Evolutionary conservation across 106 monocot species (phyloP), one percentile per base, ranked within the genome.

Genomic region (Apostasia ramifera): DNA sequence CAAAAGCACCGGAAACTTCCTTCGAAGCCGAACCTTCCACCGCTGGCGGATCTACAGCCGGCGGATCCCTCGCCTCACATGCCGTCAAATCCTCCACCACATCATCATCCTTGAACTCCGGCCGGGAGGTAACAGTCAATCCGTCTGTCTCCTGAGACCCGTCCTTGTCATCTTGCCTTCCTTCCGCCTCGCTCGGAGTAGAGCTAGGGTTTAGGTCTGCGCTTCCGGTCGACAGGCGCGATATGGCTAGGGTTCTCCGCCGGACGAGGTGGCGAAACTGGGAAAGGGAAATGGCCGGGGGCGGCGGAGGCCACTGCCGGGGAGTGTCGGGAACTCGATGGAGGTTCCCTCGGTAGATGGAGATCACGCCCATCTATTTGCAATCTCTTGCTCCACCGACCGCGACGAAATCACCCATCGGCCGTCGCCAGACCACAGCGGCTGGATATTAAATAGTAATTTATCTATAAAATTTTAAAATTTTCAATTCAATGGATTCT

Each of bases 261-360:
- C 52, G 77, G 6, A 72, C 66, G 48, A 86, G 83, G 44, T 12
- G 10, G 54, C 73, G 73, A 68, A 86, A 86, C 56, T 77, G 77
- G 58, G 5, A 2, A 41, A 73, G 67, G 63, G 82, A 73, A 62
- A 86, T 59, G 56, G 82, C 39, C 8, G 45, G 82, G 4, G 52
- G 55, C 0, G 82, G 86, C 69, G 66, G 51, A 1, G 64, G 59
- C 86, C 86, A 86, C 5, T 61, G 74, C 37, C 82, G 79, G 52
- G 82, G 78, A 47, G 56, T 61, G 66, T 79, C 77, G 37, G 80
- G 40, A 6, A 77, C 80, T 1, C 77, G 73, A 77, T 86, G 86
- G 69, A 86, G 82, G 53, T 86, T 83, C 8, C 86, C 86, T 61
- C 86, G 76, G 71, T 83, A 83, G 9, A 86, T 67, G 4, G 77